Base-by-base conservation (phyloP, 345 rosid species). In the Salix purpurea region DNA sequence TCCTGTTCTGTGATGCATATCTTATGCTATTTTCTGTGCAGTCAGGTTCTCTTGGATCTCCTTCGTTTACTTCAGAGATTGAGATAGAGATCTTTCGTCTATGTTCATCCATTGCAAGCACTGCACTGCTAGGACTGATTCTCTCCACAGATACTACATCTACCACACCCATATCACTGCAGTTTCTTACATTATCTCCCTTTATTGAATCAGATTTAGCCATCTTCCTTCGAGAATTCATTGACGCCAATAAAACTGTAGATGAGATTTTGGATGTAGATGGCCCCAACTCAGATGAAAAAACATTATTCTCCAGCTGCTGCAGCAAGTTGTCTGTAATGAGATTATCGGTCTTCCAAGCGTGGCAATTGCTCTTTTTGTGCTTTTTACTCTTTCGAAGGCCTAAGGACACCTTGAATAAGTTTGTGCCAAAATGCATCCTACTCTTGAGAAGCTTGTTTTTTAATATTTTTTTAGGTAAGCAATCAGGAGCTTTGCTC, bases 331-430 rank as follows among this genome's bases (percentile, higher is more conserved):
- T 81, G 75, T 84, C 89, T 78, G 84, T 77, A 15, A 78, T 36
- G 37, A 84, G 78, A 58, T 66, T 74, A 54, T 83, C 71, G 6
- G 44, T 71, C 69, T 73, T 75, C 68, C 58, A 66, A 5, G 77
- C 28, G 68, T 64, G 37, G 44, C 24, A 75, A 74, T 86, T 92
- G 73, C 71, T 78, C 91, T 69, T 90, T 75, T 72, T 90, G 72
- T 81, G 90, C 72, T 86, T 90, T 85, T 86, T 87, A 56, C 77
- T 91, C 84, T 74, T 86, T 56, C 60, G 85, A 11, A 79, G 65
- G 61, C 69, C 83, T 10, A 93, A 44, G 61, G 89, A 68, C 70
- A 80, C 81, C 80, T 79, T 79, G 71, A 90, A 89, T 50, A 83
- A 72, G 16, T 56, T 90, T 48, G 85, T 67, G 69, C 98, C 86